phyloP scores from a whole-genome alignment of 202 grass and related monocot species.

The Zoysia matrella region DNA sequence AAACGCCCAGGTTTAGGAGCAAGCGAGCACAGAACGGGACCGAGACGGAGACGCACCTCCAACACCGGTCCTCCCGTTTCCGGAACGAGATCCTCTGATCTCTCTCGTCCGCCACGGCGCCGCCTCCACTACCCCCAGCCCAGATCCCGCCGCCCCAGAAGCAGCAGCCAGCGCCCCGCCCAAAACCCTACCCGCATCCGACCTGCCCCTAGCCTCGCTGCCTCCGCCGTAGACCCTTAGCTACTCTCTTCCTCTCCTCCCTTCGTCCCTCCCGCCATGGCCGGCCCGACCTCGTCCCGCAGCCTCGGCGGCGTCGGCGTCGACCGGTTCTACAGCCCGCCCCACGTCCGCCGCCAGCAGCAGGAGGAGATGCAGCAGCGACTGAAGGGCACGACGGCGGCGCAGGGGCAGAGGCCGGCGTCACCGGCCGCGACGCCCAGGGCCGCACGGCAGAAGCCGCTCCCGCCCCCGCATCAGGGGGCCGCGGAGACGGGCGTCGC shows the following conservation, averaged over 20 bases:
- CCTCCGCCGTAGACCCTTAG: neutral
- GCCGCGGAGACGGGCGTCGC: neutral
- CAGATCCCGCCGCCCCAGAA: slow-evolving; percentile 46
- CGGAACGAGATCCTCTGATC: neutral
- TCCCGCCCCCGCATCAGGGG: neutral
- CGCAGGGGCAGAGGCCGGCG: slow-evolving; percentile 12
- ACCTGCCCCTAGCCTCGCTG: neutral
- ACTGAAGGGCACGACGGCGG: neutral
- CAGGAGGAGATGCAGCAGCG: slow-evolving; percentile 50
- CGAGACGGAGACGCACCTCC: too few relatives aligned
- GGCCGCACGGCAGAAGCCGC: slow-evolving; percentile 29
- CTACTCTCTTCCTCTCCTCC: neutral
- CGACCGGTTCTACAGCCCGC: slow-evolving; percentile 79
- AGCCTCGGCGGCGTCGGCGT: slow-evolving; percentile 31
- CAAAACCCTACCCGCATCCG: slow-evolving; percentile 42
- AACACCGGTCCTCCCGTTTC: neutral
- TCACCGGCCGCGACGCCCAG: slow-evolving; percentile 13
- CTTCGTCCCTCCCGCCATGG: slow-evolving; percentile 34
- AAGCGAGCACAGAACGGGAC: too few relatives aligned
- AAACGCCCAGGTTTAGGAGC: too few relatives aligned
- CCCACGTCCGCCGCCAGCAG: slow-evolving; percentile 69
- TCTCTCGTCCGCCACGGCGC: slow-evolving; percentile 34
- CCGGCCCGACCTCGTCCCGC: slow-evolving; percentile 38
- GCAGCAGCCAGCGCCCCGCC: slow-evolving; percentile 8
- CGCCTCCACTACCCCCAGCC: neutral